Conservation (phyloP, 116 monocot genomes). For the Cymodocea nodosa region DNA sequence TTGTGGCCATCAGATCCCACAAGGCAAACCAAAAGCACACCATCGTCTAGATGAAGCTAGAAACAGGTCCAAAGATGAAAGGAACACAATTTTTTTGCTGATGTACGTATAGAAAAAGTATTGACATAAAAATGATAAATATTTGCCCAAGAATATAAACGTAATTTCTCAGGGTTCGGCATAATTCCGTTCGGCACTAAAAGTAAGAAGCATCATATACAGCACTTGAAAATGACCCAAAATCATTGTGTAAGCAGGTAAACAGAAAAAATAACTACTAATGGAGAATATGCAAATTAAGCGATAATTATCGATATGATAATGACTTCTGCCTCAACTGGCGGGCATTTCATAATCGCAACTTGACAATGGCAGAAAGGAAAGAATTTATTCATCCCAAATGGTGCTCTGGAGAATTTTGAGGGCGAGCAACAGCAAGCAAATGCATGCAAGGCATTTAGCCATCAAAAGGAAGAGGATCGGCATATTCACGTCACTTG, state of each 20-base stretch:
- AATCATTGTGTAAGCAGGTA: background rate
- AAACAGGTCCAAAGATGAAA: background rate
- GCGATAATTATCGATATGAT: constrained; percentile 4
- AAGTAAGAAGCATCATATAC: constrained; percentile 5
- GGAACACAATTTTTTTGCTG: background rate
- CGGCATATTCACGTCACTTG: constrained; percentile 14
- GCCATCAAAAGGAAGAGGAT: constrained; percentile 5
- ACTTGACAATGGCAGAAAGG: constrained; percentile 14
- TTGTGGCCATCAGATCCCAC: no score
- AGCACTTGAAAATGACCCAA: constrained; percentile 4
- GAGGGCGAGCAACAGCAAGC: constrained; percentile 6
- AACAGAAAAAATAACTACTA: background rate
- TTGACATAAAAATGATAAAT: background rate
- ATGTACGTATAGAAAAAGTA: background rate
- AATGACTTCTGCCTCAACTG: constrained; percentile 4
- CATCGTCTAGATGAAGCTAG: background rate
- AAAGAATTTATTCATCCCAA: constrained; percentile 16
- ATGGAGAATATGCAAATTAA: background rate
- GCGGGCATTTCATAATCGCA: constrained; percentile 10
- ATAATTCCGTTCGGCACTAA: background rate
- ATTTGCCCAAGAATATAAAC: background rate
- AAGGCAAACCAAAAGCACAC: background rate
- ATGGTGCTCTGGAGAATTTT: constrained; percentile 15
- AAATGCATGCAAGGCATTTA: constrained; percentile 9
- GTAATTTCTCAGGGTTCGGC: background rate